Conservation (phyloP, 2,329 filamentous ascomycete genomes). For the Zasmidium citrigriseum region DNA sequence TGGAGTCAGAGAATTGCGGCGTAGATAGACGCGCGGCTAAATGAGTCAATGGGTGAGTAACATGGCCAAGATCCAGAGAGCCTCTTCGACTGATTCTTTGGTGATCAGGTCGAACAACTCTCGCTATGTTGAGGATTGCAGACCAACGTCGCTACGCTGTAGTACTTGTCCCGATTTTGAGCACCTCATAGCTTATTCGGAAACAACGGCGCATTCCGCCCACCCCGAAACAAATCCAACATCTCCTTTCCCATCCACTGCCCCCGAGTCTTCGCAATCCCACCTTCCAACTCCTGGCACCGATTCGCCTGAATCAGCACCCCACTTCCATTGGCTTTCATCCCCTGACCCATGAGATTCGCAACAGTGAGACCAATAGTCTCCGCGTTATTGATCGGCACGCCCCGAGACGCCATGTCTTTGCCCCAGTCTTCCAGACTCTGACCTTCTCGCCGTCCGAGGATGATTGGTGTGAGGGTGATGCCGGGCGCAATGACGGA, state of each 20-base stretch:
- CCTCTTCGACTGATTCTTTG: too few species aligned
- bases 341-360: conserved; percentile 47
- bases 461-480: conserved; percentile 49
- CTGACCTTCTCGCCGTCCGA: conserved; percentile 35
- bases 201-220: conserved; percentile 35
- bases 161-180: too few species aligned
- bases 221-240: conserved; percentile 50
- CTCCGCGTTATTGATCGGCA: conserved; percentile 50
- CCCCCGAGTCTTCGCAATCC: conserved; percentile 47
- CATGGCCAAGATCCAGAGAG: too few species aligned
- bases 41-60: too few species aligned
- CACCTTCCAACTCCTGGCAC: conserved; percentile 46
- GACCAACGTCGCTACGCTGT: too few species aligned
- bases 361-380: conserved; percentile 48
- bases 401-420: conserved; percentile 46
- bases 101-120: too few species aligned
- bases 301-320: conserved; percentile 46
- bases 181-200: conserved; percentile 2
- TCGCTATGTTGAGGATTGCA: too few species aligned
- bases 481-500: conserved; percentile 52
- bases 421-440: conserved; percentile 43
- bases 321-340: conserved; percentile 47
- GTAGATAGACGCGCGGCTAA: too few species aligned
- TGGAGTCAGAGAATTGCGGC: too few species aligned
- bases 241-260: conserved; percentile 55